A percentile compares a stretch with the other conserved stretches of the same genome.
phyloP scores from a whole-genome alignment of 306 rosid genomes.

The Mimosa pudica region DNA sequence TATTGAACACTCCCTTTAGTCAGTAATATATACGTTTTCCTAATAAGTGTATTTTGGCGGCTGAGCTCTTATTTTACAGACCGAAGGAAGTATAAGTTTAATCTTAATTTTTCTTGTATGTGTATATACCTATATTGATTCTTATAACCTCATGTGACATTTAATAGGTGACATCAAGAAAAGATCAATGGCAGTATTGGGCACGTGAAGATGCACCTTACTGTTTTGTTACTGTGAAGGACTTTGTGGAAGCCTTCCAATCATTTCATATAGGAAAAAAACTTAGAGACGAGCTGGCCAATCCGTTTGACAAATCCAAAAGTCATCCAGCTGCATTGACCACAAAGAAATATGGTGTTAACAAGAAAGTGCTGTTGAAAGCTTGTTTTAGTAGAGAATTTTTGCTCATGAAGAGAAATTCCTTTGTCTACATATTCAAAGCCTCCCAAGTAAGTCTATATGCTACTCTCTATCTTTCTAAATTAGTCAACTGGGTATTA shows the following conservation, averaged over 20 bases:
- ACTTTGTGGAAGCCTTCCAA: constrained; percentile 69
- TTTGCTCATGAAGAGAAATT: constrained; percentile 90
- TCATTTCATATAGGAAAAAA: constrained; percentile 61
- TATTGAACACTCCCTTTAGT: neutral
- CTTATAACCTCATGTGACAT: neutral
- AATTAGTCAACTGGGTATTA: neutral
- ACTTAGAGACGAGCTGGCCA: constrained; percentile 72
- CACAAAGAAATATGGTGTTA: constrained; percentile 61
- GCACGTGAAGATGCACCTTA: constrained; percentile 62
- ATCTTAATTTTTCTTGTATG: neutral
- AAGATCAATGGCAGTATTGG: constrained; percentile 91
- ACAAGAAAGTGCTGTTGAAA: constrained; percentile 60
- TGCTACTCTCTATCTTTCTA: neutral
- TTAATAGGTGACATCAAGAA: constrained; percentile 50
- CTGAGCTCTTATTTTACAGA: too few relatives aligned
- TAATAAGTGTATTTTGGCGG: too few relatives aligned
- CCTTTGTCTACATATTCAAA: constrained; percentile 78
- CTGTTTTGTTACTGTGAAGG: constrained; percentile 63
- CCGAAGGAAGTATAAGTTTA: neutral
- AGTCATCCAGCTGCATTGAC: constrained; percentile 69
- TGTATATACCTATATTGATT: neutral
- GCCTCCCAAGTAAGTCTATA: constrained; percentile 55
- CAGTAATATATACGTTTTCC: too few relatives aligned
- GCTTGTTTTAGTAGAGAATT: constrained; percentile 81
- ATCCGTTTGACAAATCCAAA: constrained; percentile 67